Percentiles rank a stretch among this genome's conserved stretches.
These are phyloP conservation scores for Erysimum cheiranthoides DNA, from an alignment of 345 rosid genomes.

Conservation along the genomic window DNA sequence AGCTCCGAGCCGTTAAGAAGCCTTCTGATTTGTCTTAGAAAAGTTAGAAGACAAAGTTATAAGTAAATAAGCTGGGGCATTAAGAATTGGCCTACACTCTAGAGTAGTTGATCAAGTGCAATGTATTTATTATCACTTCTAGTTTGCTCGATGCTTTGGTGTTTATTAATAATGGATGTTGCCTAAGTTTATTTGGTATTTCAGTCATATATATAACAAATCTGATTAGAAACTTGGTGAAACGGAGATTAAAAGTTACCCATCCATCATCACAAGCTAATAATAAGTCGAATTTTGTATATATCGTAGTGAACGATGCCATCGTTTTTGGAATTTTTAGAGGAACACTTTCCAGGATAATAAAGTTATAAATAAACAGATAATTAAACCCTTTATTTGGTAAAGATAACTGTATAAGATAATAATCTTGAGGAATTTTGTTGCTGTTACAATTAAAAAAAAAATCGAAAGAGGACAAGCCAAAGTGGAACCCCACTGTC, in stretches of 20 bases:
- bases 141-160: background rate
- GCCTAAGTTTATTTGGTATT: background rate
- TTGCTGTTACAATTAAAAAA: slow-evolving; percentile 22
- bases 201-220: background rate
- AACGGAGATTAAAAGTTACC: background rate
- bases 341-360: no score
- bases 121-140: slow-evolving; percentile 5
- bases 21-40: slow-evolving; percentile 58
- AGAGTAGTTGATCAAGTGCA: background rate
- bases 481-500: slow-evolving; percentile 47
- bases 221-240: background rate
- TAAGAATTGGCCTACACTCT: background rate
- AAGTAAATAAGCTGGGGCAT: slow-evolving; percentile 10
- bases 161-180: background rate
- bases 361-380: no score
- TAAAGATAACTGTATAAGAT: no score
- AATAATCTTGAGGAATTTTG: background rate
- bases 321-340: no score
- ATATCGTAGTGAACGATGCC: no score
- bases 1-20: slow-evolving; percentile 74
- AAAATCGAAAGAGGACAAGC: slow-evolving; percentile 30
- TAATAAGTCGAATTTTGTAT: background rate
- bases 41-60: background rate
- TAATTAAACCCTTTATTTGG: no score
- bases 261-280: background rate